Percentiles rank a stretch among this genome's conserved stretches.
Evolutionary conservation across 106 monocot genomes (phyloP).

Genomic region (Apostasia shenzhenica): DNA sequence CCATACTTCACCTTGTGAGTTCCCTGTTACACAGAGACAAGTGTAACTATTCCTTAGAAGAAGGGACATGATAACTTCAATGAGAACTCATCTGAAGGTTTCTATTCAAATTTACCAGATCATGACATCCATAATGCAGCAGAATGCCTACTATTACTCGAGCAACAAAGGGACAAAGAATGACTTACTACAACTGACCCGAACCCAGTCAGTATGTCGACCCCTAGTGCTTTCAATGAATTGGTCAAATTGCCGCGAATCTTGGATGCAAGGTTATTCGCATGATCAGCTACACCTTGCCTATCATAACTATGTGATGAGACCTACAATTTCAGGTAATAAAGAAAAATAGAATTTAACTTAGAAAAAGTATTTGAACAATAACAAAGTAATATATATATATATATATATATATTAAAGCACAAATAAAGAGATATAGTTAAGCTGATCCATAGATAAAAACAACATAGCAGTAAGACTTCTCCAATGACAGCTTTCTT

Average conservation of each 20-base stretch:
- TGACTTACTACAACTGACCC: conserved; percentile 74
- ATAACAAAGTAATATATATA: not conserved
- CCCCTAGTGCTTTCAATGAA: conserved; percentile 87
- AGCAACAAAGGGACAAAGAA: not conserved
- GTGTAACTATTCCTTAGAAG: not conserved
- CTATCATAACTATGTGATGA: conserved; percentile 83
- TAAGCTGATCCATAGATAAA: too few species aligned
- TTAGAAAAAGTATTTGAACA: not conserved
- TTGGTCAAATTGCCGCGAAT: conserved; percentile 93
- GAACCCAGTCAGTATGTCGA: conserved; percentile 83
- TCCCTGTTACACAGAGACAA: conserved; percentile 36
- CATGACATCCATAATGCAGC: not conserved
- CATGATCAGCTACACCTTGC: conserved; percentile 97
- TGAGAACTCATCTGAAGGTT: not conserved
- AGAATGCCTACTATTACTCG: too few species aligned
- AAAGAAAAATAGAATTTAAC: not conserved
- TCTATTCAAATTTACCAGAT: not conserved
- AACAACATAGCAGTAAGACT: too few species aligned
- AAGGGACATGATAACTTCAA: not conserved
- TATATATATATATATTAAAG: too few species aligned
- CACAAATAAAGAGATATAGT: too few species aligned
- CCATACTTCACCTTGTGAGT: conserved; percentile 82
- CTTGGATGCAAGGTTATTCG: conserved; percentile 95
- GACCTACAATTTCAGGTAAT: conserved; percentile 40
- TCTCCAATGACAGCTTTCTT: too few species aligned